Evolutionary conservation across 2,329 filamentous ascomycete species (phyloP).

Genomic region (Nectriaceae sp.): DNA sequence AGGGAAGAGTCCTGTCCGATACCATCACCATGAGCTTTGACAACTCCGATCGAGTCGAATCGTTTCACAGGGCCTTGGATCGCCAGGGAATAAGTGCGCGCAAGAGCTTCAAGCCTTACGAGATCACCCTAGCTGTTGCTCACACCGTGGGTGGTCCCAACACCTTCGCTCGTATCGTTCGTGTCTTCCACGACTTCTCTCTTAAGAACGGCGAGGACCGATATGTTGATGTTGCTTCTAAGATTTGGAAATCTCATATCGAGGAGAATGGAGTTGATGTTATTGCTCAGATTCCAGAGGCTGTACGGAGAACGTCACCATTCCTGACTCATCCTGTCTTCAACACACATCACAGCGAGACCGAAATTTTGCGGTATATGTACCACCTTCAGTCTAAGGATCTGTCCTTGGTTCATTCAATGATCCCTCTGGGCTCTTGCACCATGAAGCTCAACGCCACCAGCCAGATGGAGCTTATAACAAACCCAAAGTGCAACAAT

Average conservation of each 20-base stretch:
- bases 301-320: constrained; percentile 68
- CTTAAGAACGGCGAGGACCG: background rate
- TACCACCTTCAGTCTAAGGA: constrained; percentile 93
- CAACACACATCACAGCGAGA: constrained; percentile 94
- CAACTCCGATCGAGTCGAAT: constrained; percentile 19
- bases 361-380: constrained; percentile 91
- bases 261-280: constrained; percentile 38
- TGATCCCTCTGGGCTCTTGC: constrained; percentile 96
- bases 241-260: constrained; percentile 43
- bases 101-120: constrained; percentile 48
- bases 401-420: constrained; percentile 89
- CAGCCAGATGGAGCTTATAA: constrained; percentile 87
- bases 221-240: constrained; percentile 33
- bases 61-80: constrained; percentile 43
- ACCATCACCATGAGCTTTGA: constrained; percentile 68
- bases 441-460: constrained; percentile 98
- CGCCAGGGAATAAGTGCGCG: constrained; percentile 72
- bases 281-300: constrained; percentile 50
- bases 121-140: constrained; percentile 30
- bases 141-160: constrained; percentile 23
- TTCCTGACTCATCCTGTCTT: constrained; percentile 92
- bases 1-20: constrained; percentile 70
- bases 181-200: constrained; percentile 28
- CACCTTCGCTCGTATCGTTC: constrained; percentile 20
- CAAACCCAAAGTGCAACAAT: constrained; percentile 72